phyloP scores from a whole-genome alignment of 129 eudicot species.

The Flaveria linearis region DNA sequence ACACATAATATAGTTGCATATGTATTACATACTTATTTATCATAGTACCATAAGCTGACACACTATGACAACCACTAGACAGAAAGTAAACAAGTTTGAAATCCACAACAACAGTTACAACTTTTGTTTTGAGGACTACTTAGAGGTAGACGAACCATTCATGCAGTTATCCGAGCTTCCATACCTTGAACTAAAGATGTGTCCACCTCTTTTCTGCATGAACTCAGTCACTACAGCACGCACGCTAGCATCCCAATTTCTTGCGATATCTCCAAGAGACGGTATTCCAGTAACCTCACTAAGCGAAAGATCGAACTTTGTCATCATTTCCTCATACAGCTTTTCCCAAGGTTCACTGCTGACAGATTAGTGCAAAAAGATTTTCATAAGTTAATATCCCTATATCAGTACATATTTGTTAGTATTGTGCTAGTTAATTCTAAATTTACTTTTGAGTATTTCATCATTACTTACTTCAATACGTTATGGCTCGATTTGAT shows the following conservation, averaged over 20 bases:
- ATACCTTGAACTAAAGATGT: conserved; percentile 5
- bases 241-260: conserved; percentile 42
- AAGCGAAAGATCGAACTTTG: conserved; percentile 18
- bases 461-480: conserved; percentile 34
- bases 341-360: conserved; percentile 25
- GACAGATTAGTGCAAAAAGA: neutral
- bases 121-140: neutral
- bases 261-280: conserved; percentile 40
- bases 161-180: conserved; percentile 24
- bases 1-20: conserved; percentile 1
- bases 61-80: neutral
- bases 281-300: conserved; percentile 15
- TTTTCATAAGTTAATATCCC: neutral
- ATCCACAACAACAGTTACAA: conserved; percentile 19
- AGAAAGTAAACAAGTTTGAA: neutral
- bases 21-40: neutral
- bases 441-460: neutral
- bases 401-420: neutral
- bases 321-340: conserved; percentile 25
- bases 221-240: conserved; percentile 29
- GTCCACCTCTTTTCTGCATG: conserved; percentile 25
- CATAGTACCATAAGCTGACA: conserved; percentile 8
- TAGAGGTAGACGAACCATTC: neutral
- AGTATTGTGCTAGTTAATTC: neutral
- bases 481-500: neutral